Evolutionary conservation across 257 asterid species (phyloP).

Genomic region (Ilex aquifolium): DNA sequence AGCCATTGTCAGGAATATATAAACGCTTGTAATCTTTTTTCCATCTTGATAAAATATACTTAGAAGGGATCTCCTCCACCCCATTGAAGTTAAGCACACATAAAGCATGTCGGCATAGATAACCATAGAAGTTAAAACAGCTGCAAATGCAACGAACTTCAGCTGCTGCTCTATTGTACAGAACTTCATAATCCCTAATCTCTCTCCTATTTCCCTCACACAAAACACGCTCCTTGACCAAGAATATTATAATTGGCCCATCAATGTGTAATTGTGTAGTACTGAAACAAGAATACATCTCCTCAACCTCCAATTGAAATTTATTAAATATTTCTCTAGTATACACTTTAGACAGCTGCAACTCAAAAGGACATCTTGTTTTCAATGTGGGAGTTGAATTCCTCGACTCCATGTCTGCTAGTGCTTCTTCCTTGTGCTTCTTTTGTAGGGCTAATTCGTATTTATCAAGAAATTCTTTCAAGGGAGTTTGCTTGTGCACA

Average conservation of each 20-base stretch:
- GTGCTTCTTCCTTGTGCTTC: conserved; percentile 63
- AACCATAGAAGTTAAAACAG: conserved; percentile 78
- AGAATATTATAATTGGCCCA: conserved; percentile 46
- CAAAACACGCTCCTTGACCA: conserved; percentile 65
- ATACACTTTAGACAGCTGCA: conserved; percentile 60
- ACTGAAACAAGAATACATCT: conserved; percentile 81
- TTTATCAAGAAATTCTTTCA: conserved; percentile 80
- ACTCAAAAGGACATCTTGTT: conserved; percentile 65
- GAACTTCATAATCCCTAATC: conserved; percentile 58
- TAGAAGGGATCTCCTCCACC: conserved; percentile 65
- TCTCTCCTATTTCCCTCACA: conserved; percentile 65
- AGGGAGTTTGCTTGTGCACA: conserved; percentile 72
- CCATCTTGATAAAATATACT: conserved; percentile 68
- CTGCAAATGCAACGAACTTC: conserved; percentile 83
- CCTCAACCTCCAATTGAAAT: conserved; percentile 78
- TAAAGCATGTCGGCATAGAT: conserved; percentile 67
- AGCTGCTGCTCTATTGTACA: conserved; percentile 39
- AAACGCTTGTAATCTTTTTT: conserved; percentile 63
- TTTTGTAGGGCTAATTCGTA: conserved; percentile 70
- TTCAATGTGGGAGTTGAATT: conserved; percentile 45
- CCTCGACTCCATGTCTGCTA: conserved; percentile 63
- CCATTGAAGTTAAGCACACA: conserved; percentile 76
- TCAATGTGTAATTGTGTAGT: conserved; percentile 61
- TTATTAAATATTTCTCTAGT: conserved; percentile 51
- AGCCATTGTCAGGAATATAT: conserved; percentile 20